Conservation (phyloP, 768 basidiomycete genomes). For the Lyophyllum shimeji region DNA sequence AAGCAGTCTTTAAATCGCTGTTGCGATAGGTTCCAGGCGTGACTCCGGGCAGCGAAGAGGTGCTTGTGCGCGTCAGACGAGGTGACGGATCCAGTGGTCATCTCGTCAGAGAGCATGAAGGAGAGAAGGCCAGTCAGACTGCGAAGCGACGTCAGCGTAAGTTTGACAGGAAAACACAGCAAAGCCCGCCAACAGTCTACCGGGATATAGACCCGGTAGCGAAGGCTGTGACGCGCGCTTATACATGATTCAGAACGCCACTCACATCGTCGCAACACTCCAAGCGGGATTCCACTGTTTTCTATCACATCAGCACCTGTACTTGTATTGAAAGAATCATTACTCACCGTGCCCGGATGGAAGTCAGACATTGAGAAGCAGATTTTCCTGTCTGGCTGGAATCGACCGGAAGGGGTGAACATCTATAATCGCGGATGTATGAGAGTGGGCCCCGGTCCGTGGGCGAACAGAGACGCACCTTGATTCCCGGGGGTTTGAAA, state of each 20-base stretch:
- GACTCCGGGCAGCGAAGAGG: conserved; percentile 73
- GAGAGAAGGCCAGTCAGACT: conserved; percentile 92
- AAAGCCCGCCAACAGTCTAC: conserved; percentile 3
- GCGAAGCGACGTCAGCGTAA: conserved; percentile 13
- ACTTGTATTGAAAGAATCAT: not conserved
- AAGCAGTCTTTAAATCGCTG: conserved; percentile 85
- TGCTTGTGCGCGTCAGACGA: conserved; percentile 80
- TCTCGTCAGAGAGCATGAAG: conserved; percentile 95
- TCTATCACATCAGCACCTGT: not conserved
- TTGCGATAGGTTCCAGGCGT: conserved; percentile 82
- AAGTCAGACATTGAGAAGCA: conserved; percentile 99
- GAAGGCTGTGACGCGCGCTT: conserved; percentile 6
- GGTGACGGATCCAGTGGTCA: conserved; percentile 92
- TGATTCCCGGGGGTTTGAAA: conserved; percentile 96
- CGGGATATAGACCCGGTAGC: conserved; percentile 4
- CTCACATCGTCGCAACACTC: conserved; percentile 93
- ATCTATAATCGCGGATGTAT: conserved; percentile 48
- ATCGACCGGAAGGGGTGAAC: conserved; percentile 89
- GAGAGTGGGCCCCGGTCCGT: conserved; percentile 4
- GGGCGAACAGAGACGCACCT: conserved; percentile 46
- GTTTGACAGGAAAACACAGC: conserved; percentile 6
- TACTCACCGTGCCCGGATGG: conserved; percentile 81
- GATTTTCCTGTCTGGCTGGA: conserved; percentile 91
- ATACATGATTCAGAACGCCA: conserved; percentile 14
- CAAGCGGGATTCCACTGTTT: conserved; percentile 91